Base-by-base conservation (phyloP, 768 basidiomycete species). In the Botryobasidium botryosum region DNA sequence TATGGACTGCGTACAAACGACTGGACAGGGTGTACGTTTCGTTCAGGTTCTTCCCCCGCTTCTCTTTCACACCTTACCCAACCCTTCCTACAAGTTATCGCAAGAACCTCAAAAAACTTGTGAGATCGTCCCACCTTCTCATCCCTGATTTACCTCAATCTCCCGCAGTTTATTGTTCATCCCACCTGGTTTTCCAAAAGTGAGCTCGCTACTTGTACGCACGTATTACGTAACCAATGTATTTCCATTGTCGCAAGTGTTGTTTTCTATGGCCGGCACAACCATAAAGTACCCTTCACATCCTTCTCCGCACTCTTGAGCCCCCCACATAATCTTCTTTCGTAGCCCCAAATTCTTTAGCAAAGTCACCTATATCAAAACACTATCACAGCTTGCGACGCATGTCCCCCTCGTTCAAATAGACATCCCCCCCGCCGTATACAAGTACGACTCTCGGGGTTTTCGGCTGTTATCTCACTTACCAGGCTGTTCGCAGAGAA, bases 181-280 rank as follows among this genome's bases (percentile, higher is more conserved):
- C 77, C 86, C 2, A 80, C 78, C 2, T 84, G 83, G 61, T 88
- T 86, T 61, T 77, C 85, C 3, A 88, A 85, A 61, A 86, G 85
- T 84, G 46, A 17, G 73, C 47, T 20, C 38, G 6, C 6, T 43
- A 33, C 26, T 26, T 32, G 1, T 32, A 28, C 49, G 38, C n/a
- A 31, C 35, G 32, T 17, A 31, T 35, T n/a, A 10, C 50, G 45
- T 55, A 51, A 8, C 50, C 40, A 40, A 28, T 15, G 7, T 17
- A 23, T 41, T 37, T 41, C 49, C n/a, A n/a, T n/a, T n/a, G n/a
- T n/a, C n/a, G n/a, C 17, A 48, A 88, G 85, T 87, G 84, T 62
- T 90, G 3, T 86, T 90, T 59, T 86, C 85, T 7, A 64, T 88
- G 38, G 85, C 85, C 25, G 83, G 84, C 2, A 80, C 85, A 32